Evolutionary conservation across 108 stramenopile species (phyloP).

Genomic region (Nannochloropsis salina): DNA sequence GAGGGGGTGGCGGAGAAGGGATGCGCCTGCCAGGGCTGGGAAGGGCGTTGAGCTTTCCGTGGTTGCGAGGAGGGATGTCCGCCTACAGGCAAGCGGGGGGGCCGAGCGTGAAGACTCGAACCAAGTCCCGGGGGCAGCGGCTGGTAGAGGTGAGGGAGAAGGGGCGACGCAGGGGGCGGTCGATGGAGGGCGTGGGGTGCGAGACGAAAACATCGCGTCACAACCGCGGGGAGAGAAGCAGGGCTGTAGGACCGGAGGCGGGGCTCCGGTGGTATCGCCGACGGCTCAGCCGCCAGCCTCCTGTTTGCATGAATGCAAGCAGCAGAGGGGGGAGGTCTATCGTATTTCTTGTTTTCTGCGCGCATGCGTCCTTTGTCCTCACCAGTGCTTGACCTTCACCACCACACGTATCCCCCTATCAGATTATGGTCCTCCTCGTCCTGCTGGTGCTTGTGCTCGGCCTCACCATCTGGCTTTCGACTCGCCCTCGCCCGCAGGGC

Average conservation of each 20-base stretch:
- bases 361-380: neutral
- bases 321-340: neutral
- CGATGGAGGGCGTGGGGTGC: neutral
- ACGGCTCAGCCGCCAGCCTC: neutral
- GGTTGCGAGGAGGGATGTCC: neutral
- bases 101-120: neutral
- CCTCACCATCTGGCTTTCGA: neutral
- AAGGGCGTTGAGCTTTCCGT: neutral
- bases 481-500: neutral
- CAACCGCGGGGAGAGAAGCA: neutral
- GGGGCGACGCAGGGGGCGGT: neutral
- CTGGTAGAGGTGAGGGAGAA: constrained; percentile 8
- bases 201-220: neutral
- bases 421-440: neutral
- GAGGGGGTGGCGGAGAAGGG: neutral
- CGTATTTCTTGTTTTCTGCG: neutral
- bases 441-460: neutral
- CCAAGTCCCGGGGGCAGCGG: neutral
- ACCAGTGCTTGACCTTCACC: neutral
- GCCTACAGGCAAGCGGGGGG: neutral
- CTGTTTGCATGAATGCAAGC: neutral
- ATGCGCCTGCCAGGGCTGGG: neutral
- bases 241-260: neutral
- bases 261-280: neutral
- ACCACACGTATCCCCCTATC: neutral